phyloP scores from a whole-genome alignment of 768 basidiomycete species.

The Hysterangium stoloniferum region DNA sequence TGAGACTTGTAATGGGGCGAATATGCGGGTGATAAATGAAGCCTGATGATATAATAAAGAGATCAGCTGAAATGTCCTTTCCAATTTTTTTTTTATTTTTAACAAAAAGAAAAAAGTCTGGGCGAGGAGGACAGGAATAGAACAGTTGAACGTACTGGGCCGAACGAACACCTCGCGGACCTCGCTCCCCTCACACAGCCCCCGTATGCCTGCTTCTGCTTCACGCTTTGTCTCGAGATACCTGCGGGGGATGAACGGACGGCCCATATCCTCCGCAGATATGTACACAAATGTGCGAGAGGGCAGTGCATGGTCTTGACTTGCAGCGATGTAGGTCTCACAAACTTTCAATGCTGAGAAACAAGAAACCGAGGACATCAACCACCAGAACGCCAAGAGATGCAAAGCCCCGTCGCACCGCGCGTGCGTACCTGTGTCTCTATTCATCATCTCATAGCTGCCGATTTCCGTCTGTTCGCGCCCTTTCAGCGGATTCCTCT shows the following conservation, averaged over 20 bases:
- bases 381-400: constrained; percentile 11
- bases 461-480: constrained; percentile 21
- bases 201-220: constrained; percentile 66
- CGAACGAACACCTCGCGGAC: constrained; percentile 74
- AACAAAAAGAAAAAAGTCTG: constrained; percentile 3
- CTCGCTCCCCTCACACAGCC: constrained; percentile 37
- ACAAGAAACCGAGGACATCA: constrained; percentile 9
- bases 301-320: constrained; percentile 21
- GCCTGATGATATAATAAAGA: constrained; percentile 42
- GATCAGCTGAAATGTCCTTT: constrained; percentile 4
- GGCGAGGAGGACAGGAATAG: constrained; percentile 4
- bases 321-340: constrained; percentile 48
- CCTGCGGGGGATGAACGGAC: constrained; percentile 73
- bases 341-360: constrained; percentile 64
- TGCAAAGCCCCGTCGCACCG: too few relatives aligned
- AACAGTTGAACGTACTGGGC: constrained; percentile 59
- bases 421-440: constrained; percentile 87
- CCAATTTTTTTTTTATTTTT: neutral
- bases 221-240: constrained; percentile 95
- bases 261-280: constrained; percentile 90
- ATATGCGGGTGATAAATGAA: constrained; percentile 94
- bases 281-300: constrained; percentile 71
- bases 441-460: constrained; percentile 77
- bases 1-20: constrained; percentile 80
- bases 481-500: constrained; percentile 49